Evolutionary conservation across 2,329 filamentous ascomycete species (phyloP), one percentile per base, ranked within the genome.

Genomic region (Rhynchosporium secalis): DNA sequence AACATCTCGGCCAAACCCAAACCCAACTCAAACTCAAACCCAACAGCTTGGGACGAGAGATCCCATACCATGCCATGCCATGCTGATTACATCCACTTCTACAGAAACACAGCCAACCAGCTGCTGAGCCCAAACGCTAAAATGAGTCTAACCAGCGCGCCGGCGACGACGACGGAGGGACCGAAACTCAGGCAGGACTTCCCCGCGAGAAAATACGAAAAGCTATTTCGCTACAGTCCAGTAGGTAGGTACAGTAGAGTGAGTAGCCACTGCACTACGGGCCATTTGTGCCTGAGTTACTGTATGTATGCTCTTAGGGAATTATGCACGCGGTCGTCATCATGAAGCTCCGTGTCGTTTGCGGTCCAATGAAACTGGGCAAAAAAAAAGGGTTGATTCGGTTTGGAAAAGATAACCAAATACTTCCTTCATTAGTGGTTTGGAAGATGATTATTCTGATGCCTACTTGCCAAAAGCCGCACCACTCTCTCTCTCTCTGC

Each of bases 41-140:
- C 20, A 20, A 20, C 20, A 20, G 63, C 40, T 33, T 41, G 59
- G 63, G 63, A 65, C 61, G 60, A 60, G 60, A 61, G 55, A 46
- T 54, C 15, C 10, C 38, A 13, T 26, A 29, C 20, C 20, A 20
- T 20, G 20, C 20, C 20, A 20, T 20, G 20, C 20, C 20, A 20
- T 20, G 20, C 20, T 20, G 20, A 20, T 20, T 20, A 1, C 8
- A 12, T 38, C 59, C 59, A 49, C 51, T 38, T 28, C 28, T 36
- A 8, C 40, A 61, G 59, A 33, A 61, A 61, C 59, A 20, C 49
- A 31, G 43, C 59, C 59, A 56, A 56, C 59, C 15, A 40, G 31
- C 9, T 8, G 20, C 9, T 20, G 31, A 38, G 36, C 31, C 29
- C 45, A 56, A 45, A 20, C 46, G 33, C 46, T 48, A 45, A 31